Conservation (phyloP, 2,329 filamentous ascomycete genomes). For the Diaporthe sp. region DNA sequence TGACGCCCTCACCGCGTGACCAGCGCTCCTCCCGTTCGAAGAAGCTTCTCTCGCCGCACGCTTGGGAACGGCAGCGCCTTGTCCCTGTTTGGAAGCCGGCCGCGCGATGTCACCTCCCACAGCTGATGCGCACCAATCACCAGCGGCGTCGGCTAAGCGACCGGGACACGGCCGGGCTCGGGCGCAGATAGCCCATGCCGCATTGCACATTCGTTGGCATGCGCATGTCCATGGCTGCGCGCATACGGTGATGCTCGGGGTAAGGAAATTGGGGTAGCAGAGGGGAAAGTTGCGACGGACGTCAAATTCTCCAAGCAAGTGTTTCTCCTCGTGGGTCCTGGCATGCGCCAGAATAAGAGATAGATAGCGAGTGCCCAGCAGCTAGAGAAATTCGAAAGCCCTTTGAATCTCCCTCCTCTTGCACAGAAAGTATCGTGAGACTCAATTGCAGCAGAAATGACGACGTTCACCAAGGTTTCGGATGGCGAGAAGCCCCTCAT, state of each 20-base stretch:
- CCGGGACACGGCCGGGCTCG: conserved; percentile 23
- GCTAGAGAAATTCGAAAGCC: neutral
- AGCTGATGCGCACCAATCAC: conserved; percentile 42
- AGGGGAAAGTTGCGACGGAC: conserved; percentile 10
- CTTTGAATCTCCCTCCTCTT: conserved; percentile 3
- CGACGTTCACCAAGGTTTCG: conserved; percentile 78
- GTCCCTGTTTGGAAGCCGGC: neutral
- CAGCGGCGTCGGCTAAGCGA: conserved; percentile 10
- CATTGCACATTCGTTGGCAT: conserved; percentile 18
- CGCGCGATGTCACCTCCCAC: conserved; percentile 29
- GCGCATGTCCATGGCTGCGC: neutral
- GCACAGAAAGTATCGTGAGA: conserved; percentile 7
- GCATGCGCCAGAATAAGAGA: conserved; percentile 31
- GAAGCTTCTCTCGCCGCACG: neutral
- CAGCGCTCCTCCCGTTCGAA: neutral
- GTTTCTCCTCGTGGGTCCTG: conserved; percentile 8
- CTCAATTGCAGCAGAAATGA: conserved; percentile 63
- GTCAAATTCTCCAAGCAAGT: neutral
- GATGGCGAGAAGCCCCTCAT: conserved; percentile 75
- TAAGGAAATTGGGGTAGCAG: conserved; percentile 32
- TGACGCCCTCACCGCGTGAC: conserved; percentile 20
- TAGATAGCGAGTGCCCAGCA: conserved; percentile 26
- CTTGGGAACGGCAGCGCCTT: neutral
- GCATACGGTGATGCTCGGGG: conserved; percentile 28
- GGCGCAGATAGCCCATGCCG: conserved; percentile 33